Percentiles rank a stretch among this genome's conserved stretches.
These are phyloP conservation scores for Hypoxylon crocopeplum DNA, from an alignment of 495 filamentous ascomycete genomes.

Conservation along the genomic window DNA sequence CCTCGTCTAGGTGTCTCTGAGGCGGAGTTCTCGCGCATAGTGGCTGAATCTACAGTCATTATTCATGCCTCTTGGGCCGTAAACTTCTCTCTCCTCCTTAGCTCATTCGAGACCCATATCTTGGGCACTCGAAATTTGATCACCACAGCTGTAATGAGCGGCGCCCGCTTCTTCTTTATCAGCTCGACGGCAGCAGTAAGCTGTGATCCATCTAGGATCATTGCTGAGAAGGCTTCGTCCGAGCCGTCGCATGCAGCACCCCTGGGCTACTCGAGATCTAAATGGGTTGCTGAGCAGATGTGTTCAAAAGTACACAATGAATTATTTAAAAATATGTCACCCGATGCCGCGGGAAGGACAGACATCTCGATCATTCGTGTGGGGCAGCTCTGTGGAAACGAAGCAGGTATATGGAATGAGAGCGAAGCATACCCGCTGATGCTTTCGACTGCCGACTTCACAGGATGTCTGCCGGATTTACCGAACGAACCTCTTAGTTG, in stretches of 20 bases:
- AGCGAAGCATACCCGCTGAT: constrained; percentile 63
- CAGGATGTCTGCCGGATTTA: constrained; percentile 60
- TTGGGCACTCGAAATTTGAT: constrained; percentile 59
- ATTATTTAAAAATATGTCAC: neutral
- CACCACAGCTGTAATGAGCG: constrained; percentile 55
- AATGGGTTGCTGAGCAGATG: constrained; percentile 62
- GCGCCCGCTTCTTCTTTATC: constrained; percentile 58
- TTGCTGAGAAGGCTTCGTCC: constrained; percentile 57
- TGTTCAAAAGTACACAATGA: constrained; percentile 46
- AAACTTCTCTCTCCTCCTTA: constrained; percentile 66
- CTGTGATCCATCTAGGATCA: constrained; percentile 31
- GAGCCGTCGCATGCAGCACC: constrained; percentile 57
- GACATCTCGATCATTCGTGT: constrained; percentile 60
- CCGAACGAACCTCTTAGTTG: constrained; percentile 53
- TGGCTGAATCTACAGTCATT: constrained; percentile 52
- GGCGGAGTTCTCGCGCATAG: constrained; percentile 43
- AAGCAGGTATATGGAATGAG: constrained; percentile 62
- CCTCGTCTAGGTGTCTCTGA: constrained; percentile 52
- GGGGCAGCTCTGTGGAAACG: constrained; percentile 65
- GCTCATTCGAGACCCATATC: constrained; percentile 62
- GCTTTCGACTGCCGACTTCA: constrained; percentile 56
- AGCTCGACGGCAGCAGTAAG: constrained; percentile 56
- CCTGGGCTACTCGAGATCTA: constrained; percentile 65
- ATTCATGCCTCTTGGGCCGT: constrained; percentile 73
- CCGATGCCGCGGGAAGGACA: constrained; percentile 39